Base-by-base conservation (phyloP, 129 eudicot genomes). In the Flaveria brownii region DNA sequence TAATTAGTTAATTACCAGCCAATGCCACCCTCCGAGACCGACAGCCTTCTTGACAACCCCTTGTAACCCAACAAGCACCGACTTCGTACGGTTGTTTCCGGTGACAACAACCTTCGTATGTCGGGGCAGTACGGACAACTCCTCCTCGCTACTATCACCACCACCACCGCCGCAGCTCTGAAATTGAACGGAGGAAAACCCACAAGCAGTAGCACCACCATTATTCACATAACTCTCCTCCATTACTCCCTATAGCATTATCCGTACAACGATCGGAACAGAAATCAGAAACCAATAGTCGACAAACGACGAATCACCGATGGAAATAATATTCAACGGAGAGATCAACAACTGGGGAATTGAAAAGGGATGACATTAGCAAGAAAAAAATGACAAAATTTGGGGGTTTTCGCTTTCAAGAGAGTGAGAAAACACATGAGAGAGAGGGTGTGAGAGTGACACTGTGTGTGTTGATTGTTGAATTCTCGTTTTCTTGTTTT, bases 1-100 rank as follows among this genome's bases (percentile, higher is more conserved):
- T 15, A 22, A 72, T 30, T 3, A 30, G 36, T 30, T 4, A 30
- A 33, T 50, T 85, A 92, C 97, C 97, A 92, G 96, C 96, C 97
- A 92, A 81, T 92, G 97, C 97, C 97, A 92, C 1, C 97, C 97
- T 26, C 97, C 97, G 28, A 92, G 97, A 11, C 97, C 97, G 81
- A 92, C 93, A 84, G 97, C 93, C 76, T 92, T 92, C 88, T 92
- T 92, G 8, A 92, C 97, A 20, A 92, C 97, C 43, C 97, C 97
- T 28, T 87, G 93, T 20, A 92, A 80, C 3, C 97, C 97, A 70
- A 92, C 97, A 55, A 92, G 85, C 60, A 92, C 93, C 30, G 97
- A 92, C 73, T 92, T 92, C 0, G 97, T 92, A 26, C 97, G 82
- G 74, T 92, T 92, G 62, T 92, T 92, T 11, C 97, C 97, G 13